A percentile compares a stretch with the other conserved stretches of the same genome.
Evolutionary conservation across 768 basidiomycete species (phyloP).

Genomic region (Tubosaeta brunneosetosa): DNA sequence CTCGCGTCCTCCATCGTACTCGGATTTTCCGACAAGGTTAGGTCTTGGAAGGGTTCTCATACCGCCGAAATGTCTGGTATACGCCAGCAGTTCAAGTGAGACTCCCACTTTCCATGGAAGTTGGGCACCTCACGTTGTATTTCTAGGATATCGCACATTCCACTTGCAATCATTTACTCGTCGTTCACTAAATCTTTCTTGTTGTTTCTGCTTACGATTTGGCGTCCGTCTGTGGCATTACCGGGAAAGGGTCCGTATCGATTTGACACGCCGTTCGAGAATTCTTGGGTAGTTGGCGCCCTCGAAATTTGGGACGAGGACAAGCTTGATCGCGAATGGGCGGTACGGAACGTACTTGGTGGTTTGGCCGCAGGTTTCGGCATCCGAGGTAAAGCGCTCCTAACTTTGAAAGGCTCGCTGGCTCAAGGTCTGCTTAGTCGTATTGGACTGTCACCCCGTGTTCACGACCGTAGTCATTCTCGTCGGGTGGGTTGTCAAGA

Average conservation of each 20-base stretch:
- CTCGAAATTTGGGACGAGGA: slow-evolving; percentile 66
- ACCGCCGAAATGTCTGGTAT: slow-evolving; percentile 42
- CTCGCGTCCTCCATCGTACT: slow-evolving; percentile 53
- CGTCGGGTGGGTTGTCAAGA: slow-evolving; percentile 69
- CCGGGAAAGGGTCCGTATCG: slow-evolving; percentile 18
- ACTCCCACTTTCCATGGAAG: too few species aligned
- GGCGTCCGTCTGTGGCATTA: slow-evolving; percentile 47
- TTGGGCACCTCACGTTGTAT: background rate
- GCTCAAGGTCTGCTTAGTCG: slow-evolving; percentile 45
- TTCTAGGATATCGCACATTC: slow-evolving; percentile 63
- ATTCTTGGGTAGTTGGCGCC: slow-evolving; percentile 35
- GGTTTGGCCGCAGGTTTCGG: slow-evolving; percentile 88
- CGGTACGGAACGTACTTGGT: slow-evolving; percentile 76
- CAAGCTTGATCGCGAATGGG: slow-evolving; percentile 75
- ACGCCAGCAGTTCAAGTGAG: slow-evolving; percentile 58
- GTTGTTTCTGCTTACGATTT: slow-evolving; percentile 76
- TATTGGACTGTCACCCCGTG: slow-evolving; percentile 68
- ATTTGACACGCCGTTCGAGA: slow-evolving; percentile 26
- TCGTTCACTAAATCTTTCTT: slow-evolving; percentile 82
- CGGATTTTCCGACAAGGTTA: slow-evolving; percentile 35
- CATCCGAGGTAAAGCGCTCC: slow-evolving; percentile 52
- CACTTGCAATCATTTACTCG: slow-evolving; percentile 77
- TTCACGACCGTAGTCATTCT: slow-evolving; percentile 75
- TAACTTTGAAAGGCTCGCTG: background rate
- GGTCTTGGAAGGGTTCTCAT: slow-evolving; percentile 20